phyloP scores from a whole-genome alignment of 805 yeast species.

The Pichia kluyveri region DNA sequence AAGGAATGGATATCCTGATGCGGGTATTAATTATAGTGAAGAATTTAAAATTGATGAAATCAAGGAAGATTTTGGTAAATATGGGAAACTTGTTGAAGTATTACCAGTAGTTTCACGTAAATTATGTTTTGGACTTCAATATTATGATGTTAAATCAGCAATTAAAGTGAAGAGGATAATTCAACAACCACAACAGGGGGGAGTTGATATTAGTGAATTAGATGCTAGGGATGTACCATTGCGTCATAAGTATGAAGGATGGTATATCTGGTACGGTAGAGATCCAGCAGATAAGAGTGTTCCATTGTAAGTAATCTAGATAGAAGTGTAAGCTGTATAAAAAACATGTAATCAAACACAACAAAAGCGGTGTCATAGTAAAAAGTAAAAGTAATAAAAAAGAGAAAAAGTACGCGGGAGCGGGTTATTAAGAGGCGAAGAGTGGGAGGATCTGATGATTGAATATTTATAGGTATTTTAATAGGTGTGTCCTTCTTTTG shows the following conservation, averaged over 20 bases:
- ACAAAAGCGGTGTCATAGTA: not conserved
- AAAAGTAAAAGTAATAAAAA: too few species aligned
- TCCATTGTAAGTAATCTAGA: constrained; percentile 32
- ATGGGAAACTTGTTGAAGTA: constrained; percentile 54
- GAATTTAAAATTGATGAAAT: constrained; percentile 38
- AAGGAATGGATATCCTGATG: constrained; percentile 30
- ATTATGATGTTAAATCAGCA: constrained; percentile 49
- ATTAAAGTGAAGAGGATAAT: constrained; percentile 45
- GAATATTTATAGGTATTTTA: too few species aligned
- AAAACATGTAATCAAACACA: too few species aligned
- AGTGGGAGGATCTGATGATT: too few species aligned
- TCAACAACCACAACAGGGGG: constrained; percentile 10
- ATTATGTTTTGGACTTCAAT: constrained; percentile 53
- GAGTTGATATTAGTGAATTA: not conserved
- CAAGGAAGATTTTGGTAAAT: constrained; percentile 39
- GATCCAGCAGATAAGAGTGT: constrained; percentile 51
- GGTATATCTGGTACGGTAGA: constrained; percentile 60
- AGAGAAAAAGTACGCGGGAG: not conserved
- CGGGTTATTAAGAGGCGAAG: too few species aligned
- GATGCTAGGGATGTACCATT: not conserved
- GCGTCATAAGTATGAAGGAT: constrained; percentile 38
- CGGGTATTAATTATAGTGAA: constrained; percentile 32
- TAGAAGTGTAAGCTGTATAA: too few species aligned
- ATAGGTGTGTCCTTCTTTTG: too few species aligned
- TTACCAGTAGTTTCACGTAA: constrained; percentile 60